A percentile compares a stretch with the other conserved stretches of the same genome.
phyloP scores from a whole-genome alignment of 2,329 filamentous ascomycete genomes.

The Diaporthe nobilis region DNA sequence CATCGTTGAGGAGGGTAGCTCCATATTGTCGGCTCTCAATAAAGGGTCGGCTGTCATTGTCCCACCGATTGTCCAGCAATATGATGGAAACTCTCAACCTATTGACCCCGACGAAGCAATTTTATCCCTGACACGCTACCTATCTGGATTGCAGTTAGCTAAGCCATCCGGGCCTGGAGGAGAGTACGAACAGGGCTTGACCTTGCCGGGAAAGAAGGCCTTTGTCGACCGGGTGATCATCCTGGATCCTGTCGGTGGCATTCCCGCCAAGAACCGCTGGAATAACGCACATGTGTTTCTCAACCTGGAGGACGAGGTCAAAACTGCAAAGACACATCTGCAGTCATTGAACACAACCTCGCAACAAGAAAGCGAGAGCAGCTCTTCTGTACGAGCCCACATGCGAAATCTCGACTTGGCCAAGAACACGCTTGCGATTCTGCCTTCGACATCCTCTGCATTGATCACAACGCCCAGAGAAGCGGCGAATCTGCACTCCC shows the following conservation, averaged over 20 bases:
- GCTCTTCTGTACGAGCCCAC: constrained; percentile 58
- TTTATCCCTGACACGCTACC: constrained; percentile 81
- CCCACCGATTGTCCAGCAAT: constrained; percentile 51
- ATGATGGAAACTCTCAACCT: constrained; percentile 51
- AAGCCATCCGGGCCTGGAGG: constrained; percentile 54
- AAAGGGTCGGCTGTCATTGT: constrained; percentile 80
- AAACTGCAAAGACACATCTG: constrained; percentile 76
- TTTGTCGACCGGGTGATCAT: constrained; percentile 89
- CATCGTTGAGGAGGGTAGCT: constrained; percentile 61
- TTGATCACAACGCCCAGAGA: constrained; percentile 90
- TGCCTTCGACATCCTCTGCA: constrained; percentile 88
- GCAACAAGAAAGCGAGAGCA: constrained; percentile 46
- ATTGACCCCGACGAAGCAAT: constrained; percentile 74
- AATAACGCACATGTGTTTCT: constrained; percentile 85
- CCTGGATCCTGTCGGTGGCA: constrained; percentile 88
- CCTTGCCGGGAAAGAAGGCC: constrained; percentile 62
- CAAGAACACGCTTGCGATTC: constrained; percentile 77
- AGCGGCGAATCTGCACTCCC: constrained; percentile 72
- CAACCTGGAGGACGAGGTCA: constrained; percentile 93
- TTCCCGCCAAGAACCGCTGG: constrained; percentile 75
- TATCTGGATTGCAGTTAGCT: constrained; percentile 74
- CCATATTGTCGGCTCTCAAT: constrained; percentile 76
- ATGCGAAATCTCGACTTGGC: constrained; percentile 82
- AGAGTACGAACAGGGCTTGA: constrained; percentile 44
- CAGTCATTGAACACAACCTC: constrained; percentile 42